phyloP scores from a whole-genome alignment of 2,329 filamentous ascomycete genomes.

The Botrytis galanthina region DNA sequence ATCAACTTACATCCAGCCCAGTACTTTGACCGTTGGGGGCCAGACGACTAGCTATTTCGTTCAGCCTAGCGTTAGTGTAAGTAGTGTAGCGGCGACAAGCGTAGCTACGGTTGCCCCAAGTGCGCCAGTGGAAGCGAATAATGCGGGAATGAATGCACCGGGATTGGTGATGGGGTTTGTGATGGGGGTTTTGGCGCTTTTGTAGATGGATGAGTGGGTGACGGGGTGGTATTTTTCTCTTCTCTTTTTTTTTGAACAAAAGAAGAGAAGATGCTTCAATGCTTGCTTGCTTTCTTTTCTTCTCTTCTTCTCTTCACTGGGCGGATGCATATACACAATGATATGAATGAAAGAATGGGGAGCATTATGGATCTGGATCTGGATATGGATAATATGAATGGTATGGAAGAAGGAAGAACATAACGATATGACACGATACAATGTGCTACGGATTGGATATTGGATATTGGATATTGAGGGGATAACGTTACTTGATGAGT shows the following conservation, averaged over 20 bases:
- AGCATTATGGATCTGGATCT: background rate
- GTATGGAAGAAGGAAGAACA: background rate
- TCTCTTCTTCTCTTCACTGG: background rate
- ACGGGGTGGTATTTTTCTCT: too few species aligned
- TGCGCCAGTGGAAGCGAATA: conserved; percentile 29
- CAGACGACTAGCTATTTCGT: background rate
- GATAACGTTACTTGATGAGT: background rate
- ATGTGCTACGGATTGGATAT: background rate
- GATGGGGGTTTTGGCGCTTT: conserved; percentile 33
- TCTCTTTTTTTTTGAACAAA: too few species aligned
- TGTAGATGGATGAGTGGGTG: conserved; percentile 1
- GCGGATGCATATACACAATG: background rate
- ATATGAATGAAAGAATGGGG: background rate
- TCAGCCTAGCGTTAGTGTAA: conserved; percentile 19
- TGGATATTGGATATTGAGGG: background rate
- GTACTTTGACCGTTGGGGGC: background rate
- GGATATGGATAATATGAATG: background rate
- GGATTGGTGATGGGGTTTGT: conserved; percentile 31
- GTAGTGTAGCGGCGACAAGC: background rate
- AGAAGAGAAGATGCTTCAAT: background rate
- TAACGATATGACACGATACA: background rate
- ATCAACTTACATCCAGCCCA: background rate
- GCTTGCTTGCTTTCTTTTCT: background rate
- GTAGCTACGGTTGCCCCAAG: conserved; percentile 18
- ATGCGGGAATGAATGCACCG: conserved; percentile 27